These are phyloP conservation scores for Globisporangium nodosum DNA, from an alignment of 352 stramenopile species.

Conservation along the genomic window DNA sequence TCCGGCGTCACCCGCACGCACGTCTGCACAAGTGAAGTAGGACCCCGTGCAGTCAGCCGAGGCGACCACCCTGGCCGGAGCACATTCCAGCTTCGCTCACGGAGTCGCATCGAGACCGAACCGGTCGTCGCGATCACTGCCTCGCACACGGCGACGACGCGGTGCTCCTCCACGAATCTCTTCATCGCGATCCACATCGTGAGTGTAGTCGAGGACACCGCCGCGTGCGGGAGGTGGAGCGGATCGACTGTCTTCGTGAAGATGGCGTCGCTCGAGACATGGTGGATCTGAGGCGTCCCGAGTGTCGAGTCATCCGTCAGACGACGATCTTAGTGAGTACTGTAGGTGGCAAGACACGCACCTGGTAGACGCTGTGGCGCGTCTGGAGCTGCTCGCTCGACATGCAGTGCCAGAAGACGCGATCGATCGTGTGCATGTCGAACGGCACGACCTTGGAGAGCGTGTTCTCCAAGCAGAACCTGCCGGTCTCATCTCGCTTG, in stretches of 20 bases:
- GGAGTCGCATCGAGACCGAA: too few relatives aligned
- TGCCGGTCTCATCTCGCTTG: not conserved
- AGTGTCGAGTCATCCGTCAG: too few relatives aligned
- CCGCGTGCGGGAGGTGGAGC: too few relatives aligned
- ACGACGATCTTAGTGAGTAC: too few relatives aligned
- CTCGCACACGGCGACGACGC: too few relatives aligned
- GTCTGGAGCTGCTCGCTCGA: constrained; percentile 10
- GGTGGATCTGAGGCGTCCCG: too few relatives aligned
- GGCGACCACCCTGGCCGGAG: constrained; percentile 6
- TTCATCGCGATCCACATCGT: too few relatives aligned
- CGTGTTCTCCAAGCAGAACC: constrained; percentile 24
- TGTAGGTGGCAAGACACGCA: not conserved
- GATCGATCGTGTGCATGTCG: constrained; percentile 20
- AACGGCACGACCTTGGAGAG: constrained; percentile 30
- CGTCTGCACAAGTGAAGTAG: constrained; percentile 2
- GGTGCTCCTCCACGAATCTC: too few relatives aligned
- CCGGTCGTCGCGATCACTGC: too few relatives aligned
- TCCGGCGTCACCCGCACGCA: constrained; percentile 7
- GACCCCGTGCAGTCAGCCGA: not conserved
- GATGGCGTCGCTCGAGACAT: too few relatives aligned
- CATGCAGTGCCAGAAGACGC: constrained; percentile 24
- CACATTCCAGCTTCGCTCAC: constrained; percentile 6
- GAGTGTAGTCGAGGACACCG: too few relatives aligned
- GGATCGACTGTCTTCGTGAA: too few relatives aligned
- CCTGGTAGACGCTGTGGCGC: constrained; percentile 2